Evolutionary conservation across 768 basidiomycete genomes (phyloP), one percentile per base, ranked within the genome.

Genomic region (Thelephora aurantiotincta): DNA sequence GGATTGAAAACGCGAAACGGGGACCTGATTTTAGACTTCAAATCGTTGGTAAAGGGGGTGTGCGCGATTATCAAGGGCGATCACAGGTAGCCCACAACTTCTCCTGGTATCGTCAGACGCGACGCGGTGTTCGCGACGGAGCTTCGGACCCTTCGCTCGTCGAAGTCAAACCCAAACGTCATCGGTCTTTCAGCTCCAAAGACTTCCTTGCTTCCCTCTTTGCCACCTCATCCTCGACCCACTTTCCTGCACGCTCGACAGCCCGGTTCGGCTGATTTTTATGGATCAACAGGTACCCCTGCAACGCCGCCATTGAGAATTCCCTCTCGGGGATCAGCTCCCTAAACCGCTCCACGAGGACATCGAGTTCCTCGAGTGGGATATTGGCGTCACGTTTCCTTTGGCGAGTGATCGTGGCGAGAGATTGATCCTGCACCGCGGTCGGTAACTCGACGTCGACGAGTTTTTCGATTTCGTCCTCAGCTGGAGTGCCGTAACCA

Each of bases 241-340:
- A 41, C 38, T 41, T n/a, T 22, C 22, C 38, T 5, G 68, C 59
- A 2, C 68, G 65, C 19, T 61, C 58, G 12, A 77, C 70, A 7
- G 83, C 83, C 13, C 70, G 71, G 50, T 64, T 58, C 0, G 84
- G 82, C 5, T 71, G 61, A 5, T 64, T 67, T 60, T 86, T 84
- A 65, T 80, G 74, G 16, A 65, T 62, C 80, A 89, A 82, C 50
- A 88, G 59, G 58, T 77, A 84, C 3, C 79, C 75, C 54, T 72
- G 71, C 14, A 74, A 57, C 36, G 60, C 60, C 11, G 72, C 68
- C 60, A 71, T 67, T 42, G 68, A 64, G 36, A 67, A 56, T 47
- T 62, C 61, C 20, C 67, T 58, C 44, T 73, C 68, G 1, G 75
- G 74, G 13, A 89, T 68, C 12, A 59, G 63, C 0, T 66, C 65